These are phyloP conservation scores for Emergomyces orientalis DNA, from an alignment of 2,329 filamentous ascomycete genomes.

Conservation along the genomic window DNA sequence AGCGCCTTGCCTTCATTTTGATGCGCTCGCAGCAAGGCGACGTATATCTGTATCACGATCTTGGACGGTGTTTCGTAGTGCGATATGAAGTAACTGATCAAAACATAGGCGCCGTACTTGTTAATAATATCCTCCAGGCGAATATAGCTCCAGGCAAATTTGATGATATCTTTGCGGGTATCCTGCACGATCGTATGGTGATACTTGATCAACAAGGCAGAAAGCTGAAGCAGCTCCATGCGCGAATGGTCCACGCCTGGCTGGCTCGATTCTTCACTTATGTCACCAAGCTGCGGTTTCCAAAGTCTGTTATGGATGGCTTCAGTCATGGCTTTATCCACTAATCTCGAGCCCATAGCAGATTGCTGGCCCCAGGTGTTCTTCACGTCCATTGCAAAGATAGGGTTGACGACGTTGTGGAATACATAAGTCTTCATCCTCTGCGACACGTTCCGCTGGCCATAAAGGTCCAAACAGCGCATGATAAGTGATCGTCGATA, in stretches of 20 bases:
- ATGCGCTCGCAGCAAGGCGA: conserved; percentile 80
- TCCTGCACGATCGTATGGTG: conserved; percentile 82
- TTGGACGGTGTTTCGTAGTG: conserved; percentile 94
- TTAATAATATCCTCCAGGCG: conserved; percentile 98
- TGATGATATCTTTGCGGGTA: conserved; percentile 93
- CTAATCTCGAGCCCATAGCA: conserved; percentile 57
- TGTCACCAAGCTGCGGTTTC: conserved; percentile 77
- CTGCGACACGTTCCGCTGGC: conserved; percentile 66
- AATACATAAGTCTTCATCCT: conserved; percentile 89
- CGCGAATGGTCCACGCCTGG: conserved; percentile 88
- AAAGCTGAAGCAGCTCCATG: conserved; percentile 92
- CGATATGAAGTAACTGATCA: conserved; percentile 95
- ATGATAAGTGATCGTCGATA: conserved; percentile 76
- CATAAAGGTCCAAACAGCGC: conserved; percentile 80
- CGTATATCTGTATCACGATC: conserved; percentile 92
- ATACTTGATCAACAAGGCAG: conserved; percentile 90
- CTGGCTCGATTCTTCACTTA: conserved; percentile 71
- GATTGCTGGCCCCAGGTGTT: conserved; percentile 55
- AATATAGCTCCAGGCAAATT: conserved; percentile 98
- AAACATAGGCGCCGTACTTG: conserved; percentile 94
- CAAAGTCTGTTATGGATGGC: conserved; percentile 87
- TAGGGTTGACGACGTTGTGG: conserved; percentile 87
- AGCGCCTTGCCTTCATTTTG: conserved; percentile 88
- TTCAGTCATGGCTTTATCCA: conserved; percentile 81
- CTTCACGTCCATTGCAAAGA: conserved; percentile 93